phyloP scores from a whole-genome alignment of 495 filamentous ascomycete species.

The Neurospora discreta region DNA sequence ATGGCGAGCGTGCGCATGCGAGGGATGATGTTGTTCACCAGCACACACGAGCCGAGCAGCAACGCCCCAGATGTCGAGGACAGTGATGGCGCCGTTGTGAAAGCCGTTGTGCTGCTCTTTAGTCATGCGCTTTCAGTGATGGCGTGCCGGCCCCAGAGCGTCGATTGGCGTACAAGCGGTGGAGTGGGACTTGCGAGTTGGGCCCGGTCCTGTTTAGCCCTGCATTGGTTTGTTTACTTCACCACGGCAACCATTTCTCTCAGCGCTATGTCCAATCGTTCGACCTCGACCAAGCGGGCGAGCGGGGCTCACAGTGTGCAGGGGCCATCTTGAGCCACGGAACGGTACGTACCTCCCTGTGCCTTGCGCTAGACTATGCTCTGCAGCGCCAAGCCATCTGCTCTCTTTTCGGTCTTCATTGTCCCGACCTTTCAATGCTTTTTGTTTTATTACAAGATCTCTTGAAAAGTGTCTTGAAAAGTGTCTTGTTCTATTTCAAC shows the following conservation, averaged over 20 bases:
- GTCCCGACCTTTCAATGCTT: background rate
- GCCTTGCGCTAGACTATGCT: background rate
- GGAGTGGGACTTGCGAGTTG: slow-evolving; percentile 1
- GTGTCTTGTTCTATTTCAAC: too few relatives aligned
- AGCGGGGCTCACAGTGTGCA: background rate
- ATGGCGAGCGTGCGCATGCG: slow-evolving; percentile 25
- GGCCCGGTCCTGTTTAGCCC: background rate
- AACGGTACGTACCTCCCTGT: background rate
- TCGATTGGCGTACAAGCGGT: slow-evolving; percentile 20
- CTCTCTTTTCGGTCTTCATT: background rate
- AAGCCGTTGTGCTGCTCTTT: slow-evolving; percentile 11
- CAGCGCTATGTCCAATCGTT: background rate
- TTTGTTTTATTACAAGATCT: too few relatives aligned
- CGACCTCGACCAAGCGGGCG: background rate
- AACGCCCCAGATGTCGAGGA: slow-evolving; percentile 17
- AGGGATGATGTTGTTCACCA: slow-evolving; percentile 18
- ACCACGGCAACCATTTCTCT: slow-evolving; percentile 17
- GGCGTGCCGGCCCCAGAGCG: background rate
- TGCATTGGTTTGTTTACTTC: slow-evolving; percentile 12
- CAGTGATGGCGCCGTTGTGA: slow-evolving; percentile 17
- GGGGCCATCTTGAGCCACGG: background rate
- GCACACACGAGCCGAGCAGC: slow-evolving; percentile 22
- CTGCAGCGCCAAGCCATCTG: background rate
- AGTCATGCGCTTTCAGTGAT: slow-evolving; percentile 11
- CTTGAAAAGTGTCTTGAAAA: too few relatives aligned